A percentile compares a stretch with the other conserved stretches of the same genome.
These are phyloP conservation scores for Rhodotorula paludigena DNA, from an alignment of 768 basidiomycete genomes.

Conservation along the genomic window DNA sequence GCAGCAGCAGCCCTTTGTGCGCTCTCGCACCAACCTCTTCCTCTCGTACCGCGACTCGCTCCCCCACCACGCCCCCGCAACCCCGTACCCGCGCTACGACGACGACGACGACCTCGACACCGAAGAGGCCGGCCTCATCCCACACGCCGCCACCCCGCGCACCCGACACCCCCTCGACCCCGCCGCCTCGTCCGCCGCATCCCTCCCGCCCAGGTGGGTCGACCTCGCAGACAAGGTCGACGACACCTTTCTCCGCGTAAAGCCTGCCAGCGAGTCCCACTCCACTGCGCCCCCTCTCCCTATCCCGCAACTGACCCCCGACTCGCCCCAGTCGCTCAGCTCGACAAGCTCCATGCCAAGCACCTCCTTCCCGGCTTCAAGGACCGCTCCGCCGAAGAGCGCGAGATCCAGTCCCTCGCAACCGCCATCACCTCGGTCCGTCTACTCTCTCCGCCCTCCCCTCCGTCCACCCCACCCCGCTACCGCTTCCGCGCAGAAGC, in stretches of 20 bases:
- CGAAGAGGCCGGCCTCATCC: slow-evolving; percentile 41
- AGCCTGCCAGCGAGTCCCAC: slow-evolving; percentile 66
- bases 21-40: slow-evolving; percentile 86
- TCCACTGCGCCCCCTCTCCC: not conserved
- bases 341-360: slow-evolving; percentile 94
- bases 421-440: slow-evolving; percentile 77
- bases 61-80: slow-evolving; percentile 31
- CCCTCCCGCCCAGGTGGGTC: slow-evolving; percentile 46
- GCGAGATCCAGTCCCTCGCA: slow-evolving; percentile 82
- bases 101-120: slow-evolving; percentile 50
- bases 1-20: slow-evolving; percentile 54
- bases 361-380: slow-evolving; percentile 93
- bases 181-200: slow-evolving; percentile 9
- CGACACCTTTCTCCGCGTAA: slow-evolving; percentile 62
- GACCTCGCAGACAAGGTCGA: slow-evolving; percentile 87
- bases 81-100: slow-evolving; percentile 34
- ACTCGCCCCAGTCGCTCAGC: slow-evolving; percentile 59
- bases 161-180: not conserved
- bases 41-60: slow-evolving; percentile 82
- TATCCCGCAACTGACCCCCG: not conserved
- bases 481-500: not conserved
- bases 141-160: not conserved
- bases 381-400: slow-evolving; percentile 88
- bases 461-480: not conserved
- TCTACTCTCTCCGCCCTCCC: slow-evolving; percentile 43